Percentiles rank a stretch among this genome's conserved stretches.
These are phyloP conservation scores for Capsella rubella DNA, from an alignment of 441 rosid genomes.

Conservation along the genomic window DNA sequence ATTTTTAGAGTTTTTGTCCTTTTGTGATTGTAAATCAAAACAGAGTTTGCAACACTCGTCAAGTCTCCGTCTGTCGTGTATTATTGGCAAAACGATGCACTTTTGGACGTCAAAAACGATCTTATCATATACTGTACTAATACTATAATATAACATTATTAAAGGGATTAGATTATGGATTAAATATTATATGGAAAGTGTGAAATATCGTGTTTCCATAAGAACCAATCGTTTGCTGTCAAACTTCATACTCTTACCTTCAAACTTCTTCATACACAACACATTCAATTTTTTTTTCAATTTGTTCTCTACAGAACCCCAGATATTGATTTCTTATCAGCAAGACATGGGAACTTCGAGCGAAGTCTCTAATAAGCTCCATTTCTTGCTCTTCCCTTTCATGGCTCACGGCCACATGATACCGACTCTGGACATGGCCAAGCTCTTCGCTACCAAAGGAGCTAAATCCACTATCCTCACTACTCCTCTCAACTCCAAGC, in stretches of 20 bases:
- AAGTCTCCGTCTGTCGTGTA: too few species aligned
- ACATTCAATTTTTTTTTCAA: too few species aligned
- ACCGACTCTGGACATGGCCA: slow-evolving; percentile 54
- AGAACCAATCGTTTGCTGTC: not conserved
- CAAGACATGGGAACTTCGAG: slow-evolving; percentile 25
- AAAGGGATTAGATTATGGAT: not conserved
- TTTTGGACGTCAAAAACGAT: not conserved
- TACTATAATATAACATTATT: too few species aligned
- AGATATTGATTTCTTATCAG: slow-evolving; percentile 31
- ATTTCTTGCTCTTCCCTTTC: slow-evolving; percentile 49
- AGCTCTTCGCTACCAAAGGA: slow-evolving; percentile 46
- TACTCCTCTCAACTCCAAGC: slow-evolving; percentile 42
- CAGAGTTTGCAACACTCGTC: not conserved
- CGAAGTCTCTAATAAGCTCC: slow-evolving; percentile 38
- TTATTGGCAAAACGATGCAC: not conserved
- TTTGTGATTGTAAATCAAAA: not conserved
- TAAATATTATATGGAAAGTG: not conserved
- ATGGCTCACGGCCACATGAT: slow-evolving; percentile 61
- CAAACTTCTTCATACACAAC: too few species aligned
- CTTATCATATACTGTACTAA: too few species aligned
- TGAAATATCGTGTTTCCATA: slow-evolving; percentile 1
- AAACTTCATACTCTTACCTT: slow-evolving; percentile 1
- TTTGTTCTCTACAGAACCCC: not conserved
- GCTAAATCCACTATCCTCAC: slow-evolving; percentile 52
- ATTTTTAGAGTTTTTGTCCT: not conserved